phyloP scores from a whole-genome alignment of 192 early-diverging fungal genomes.

The Umbelopsis sp. region DNA sequence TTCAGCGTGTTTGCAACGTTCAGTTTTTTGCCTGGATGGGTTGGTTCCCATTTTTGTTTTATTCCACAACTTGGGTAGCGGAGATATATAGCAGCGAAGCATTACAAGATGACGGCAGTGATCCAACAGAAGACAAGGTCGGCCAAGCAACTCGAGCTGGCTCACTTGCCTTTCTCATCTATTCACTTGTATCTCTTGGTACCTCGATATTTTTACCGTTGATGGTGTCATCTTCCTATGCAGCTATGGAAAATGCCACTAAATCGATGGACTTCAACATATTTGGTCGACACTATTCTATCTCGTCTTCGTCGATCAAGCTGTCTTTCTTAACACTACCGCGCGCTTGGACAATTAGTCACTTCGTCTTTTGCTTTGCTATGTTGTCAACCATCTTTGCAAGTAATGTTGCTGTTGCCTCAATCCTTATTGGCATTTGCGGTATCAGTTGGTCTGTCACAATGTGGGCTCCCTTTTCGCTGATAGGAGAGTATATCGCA shows the following conservation, averaged over 20 bases:
- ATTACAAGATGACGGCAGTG: conserved; percentile 10
- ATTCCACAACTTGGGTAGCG: conserved; percentile 65
- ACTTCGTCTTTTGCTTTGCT: conserved; percentile 66
- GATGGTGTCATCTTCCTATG: conserved; percentile 31
- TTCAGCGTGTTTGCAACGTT: conserved; percentile 83
- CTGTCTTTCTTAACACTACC: conserved; percentile 30
- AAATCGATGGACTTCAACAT: neutral
- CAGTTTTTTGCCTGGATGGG: conserved; percentile 97
- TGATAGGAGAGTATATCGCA: conserved; percentile 79
- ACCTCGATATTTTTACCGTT: conserved; percentile 51
- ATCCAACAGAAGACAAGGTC: conserved; percentile 21
- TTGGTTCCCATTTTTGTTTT: conserved; percentile 97
- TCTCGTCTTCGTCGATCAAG: conserved; percentile 14
- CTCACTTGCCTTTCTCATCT: conserved; percentile 82
- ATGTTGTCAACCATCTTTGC: conserved; percentile 71
- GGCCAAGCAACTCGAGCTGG: conserved; percentile 72
- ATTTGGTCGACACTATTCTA: neutral
- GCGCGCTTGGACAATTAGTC: conserved; percentile 71
- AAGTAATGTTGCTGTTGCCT: conserved; percentile 55
- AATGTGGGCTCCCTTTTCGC: conserved; percentile 92
- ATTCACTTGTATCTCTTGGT: conserved; percentile 76
- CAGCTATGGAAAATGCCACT: neutral
- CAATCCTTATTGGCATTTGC: conserved; percentile 66
- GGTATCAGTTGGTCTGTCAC: conserved; percentile 87
- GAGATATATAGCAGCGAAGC: conserved; percentile 44